Percentiles rank a stretch among this genome's conserved stretches.
Conservation (phyloP, 371 early-diverging fungal genomes). For the Mucor saturninus region DNA sequence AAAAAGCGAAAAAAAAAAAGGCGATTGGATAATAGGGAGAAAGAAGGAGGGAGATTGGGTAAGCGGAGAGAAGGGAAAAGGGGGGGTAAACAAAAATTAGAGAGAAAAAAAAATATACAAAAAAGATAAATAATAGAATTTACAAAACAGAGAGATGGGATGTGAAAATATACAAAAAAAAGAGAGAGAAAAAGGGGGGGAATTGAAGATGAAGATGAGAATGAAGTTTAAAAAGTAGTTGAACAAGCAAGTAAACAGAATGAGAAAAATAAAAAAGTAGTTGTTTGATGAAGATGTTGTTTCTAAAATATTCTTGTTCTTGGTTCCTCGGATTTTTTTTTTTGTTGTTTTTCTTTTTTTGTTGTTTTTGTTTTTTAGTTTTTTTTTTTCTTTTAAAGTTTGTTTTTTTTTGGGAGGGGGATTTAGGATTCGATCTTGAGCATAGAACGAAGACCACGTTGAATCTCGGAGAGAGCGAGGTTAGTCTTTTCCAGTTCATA, state of each 20-base stretch:
- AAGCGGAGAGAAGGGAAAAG: slow-evolving; percentile 1
- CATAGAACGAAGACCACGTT: slow-evolving; percentile 52
- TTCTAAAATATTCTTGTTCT: slow-evolving; percentile 7
- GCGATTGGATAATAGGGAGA: not conserved
- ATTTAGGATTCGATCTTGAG: slow-evolving; percentile 50
- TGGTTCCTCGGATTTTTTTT: slow-evolving; percentile 6
- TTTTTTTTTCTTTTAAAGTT: slow-evolving; percentile 7
- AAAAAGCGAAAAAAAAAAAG: slow-evolving; percentile 18
- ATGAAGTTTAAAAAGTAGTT: too few species aligned
- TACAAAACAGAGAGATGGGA: slow-evolving; percentile 14
- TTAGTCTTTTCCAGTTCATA: slow-evolving; percentile 32
- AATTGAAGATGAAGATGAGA: not conserved
- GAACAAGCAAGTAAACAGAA: too few species aligned
- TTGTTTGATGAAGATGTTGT: slow-evolving; percentile 9
- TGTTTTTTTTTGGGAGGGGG: slow-evolving; percentile 8
- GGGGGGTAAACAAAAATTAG: slow-evolving; percentile 10
- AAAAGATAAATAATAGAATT: slow-evolving; percentile 15
- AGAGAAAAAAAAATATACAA: slow-evolving; percentile 16
- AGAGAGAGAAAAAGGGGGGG: not conserved
- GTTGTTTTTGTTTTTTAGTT: not conserved
- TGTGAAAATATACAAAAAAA: slow-evolving; percentile 14
- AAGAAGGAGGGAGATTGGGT: not conserved
- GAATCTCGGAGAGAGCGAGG: slow-evolving; percentile 49
- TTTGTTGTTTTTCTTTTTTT: not conserved
- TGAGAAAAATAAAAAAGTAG: not conserved